phyloP scores from a whole-genome alignment of 805 yeast genomes.

The Kuraishia molischiana region DNA sequence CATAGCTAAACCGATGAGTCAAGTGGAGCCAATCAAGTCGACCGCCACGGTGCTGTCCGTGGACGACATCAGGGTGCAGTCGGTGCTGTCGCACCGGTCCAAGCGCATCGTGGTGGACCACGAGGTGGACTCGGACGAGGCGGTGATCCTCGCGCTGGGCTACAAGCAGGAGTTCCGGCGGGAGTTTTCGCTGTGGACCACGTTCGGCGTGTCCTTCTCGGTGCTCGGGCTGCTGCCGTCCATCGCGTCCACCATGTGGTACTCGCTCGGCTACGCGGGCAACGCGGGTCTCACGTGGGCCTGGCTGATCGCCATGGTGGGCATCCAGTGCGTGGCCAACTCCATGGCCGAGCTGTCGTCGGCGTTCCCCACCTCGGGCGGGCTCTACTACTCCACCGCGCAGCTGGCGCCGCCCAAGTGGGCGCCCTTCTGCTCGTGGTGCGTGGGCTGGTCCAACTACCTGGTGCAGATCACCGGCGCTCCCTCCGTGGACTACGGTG shows the following conservation, averaged over 20 bases:
- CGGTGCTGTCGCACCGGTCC: slow-evolving; percentile 14
- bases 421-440: slow-evolving; percentile 49
- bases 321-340: slow-evolving; percentile 47
- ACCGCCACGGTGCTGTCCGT: slow-evolving; percentile 19
- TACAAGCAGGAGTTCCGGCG: slow-evolving; percentile 59
- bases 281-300: slow-evolving; percentile 59
- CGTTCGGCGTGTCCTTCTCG: slow-evolving; percentile 56
- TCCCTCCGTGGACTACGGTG: slow-evolving; percentile 49
- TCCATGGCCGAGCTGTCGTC: slow-evolving; percentile 58
- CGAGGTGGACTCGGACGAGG: slow-evolving; percentile 37
- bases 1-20: slow-evolving; percentile 1
- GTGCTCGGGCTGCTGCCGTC: slow-evolving; percentile 60
- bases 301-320: slow-evolving; percentile 43
- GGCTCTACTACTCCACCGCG: slow-evolving; percentile 60
- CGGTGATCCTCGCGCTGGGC: slow-evolving; percentile 46
- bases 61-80: slow-evolving; percentile 15
- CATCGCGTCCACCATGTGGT: slow-evolving; percentile 52
- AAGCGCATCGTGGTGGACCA: slow-evolving; percentile 30
- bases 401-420: slow-evolving; percentile 47
- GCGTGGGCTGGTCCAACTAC: slow-evolving; percentile 58
- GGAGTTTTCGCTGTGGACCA: slow-evolving; percentile 45
- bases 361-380: slow-evolving; percentile 61
- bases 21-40: slow-evolving; percentile 10
- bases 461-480: slow-evolving; percentile 53
- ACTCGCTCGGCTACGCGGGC: slow-evolving; percentile 52